phyloP scores from a whole-genome alignment of 768 basidiomycete species.

The Suillus subaureus region DNA sequence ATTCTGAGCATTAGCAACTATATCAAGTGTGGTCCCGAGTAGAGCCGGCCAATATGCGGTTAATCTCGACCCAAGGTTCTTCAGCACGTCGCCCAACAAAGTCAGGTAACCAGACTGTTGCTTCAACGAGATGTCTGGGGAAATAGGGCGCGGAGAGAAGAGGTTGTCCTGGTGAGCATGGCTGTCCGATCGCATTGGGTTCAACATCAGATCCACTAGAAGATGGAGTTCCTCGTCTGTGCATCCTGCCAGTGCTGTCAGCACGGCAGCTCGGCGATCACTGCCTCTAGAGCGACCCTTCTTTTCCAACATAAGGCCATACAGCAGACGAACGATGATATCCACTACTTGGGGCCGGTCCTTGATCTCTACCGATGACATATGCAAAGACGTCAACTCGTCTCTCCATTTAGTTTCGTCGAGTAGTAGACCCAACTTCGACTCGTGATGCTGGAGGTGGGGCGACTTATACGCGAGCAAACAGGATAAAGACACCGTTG shows the following conservation, averaged over 20 bases:
- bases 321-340: slow-evolving; percentile 74
- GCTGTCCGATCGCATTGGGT: slow-evolving; percentile 54
- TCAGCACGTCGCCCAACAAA: slow-evolving; percentile 82
- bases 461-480: slow-evolving; percentile 81
- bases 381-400: slow-evolving; percentile 71
- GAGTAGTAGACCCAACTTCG: slow-evolving; percentile 68
- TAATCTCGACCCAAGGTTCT: slow-evolving; percentile 76
- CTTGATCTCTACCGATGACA: slow-evolving; percentile 54
- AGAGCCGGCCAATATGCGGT: slow-evolving; percentile 73
- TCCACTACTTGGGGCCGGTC: slow-evolving; percentile 71
- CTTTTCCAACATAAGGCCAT: slow-evolving; percentile 85
- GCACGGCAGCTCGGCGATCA: slow-evolving; percentile 71
- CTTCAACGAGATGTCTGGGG: slow-evolving; percentile 46
- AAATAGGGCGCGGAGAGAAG: slow-evolving; percentile 35
- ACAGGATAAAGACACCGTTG: slow-evolving; percentile 79
- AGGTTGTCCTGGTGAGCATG: slow-evolving; percentile 22
- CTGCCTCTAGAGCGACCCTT: slow-evolving; percentile 68
- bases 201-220: slow-evolving; percentile 86
- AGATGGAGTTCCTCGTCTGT: slow-evolving; percentile 71
- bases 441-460: slow-evolving; percentile 52
- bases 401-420: slow-evolving; percentile 93
- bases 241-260: slow-evolving; percentile 71
- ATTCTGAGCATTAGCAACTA: slow-evolving; percentile 67
- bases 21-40: slow-evolving; percentile 65
- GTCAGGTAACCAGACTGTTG: slow-evolving; percentile 86